Evolutionary conservation across 805 yeast genomes (phyloP), one percentile per base, ranked within the genome.

Genomic region (Lipomyces orientalis): DNA sequence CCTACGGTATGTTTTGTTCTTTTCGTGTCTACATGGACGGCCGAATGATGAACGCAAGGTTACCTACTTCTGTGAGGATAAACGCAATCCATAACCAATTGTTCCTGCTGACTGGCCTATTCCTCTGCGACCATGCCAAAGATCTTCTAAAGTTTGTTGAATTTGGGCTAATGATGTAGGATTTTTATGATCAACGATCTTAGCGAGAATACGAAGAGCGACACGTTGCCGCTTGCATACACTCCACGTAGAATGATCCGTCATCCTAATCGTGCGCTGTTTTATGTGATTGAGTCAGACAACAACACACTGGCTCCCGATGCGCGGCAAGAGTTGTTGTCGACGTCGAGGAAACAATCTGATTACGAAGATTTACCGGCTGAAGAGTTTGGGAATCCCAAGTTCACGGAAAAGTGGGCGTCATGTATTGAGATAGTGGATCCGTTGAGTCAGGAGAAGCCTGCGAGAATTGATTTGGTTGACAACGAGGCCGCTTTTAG

Each of bases 381-480:
- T 22, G 84, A 82, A 54, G 85, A 83, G n/a, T 81, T 82, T 76
- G 87, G 87, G 0, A 81, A 83, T 69, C 75, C 75, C 5, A 67
- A 66, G 5, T 67, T 56, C 4, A 61, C 60, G 0, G 76, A 76
- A 1, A 56, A 69, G 4, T 85, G 88, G 87, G 85, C 84, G 0
- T 85, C 90, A 1, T 85, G 88, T 65, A 70, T 88, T 14, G 87
- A 88, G 75, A 82, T 82, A 0, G 76, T 86, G 2, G 81, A 85
- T 39, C 74, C 77, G 0, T 71, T 71, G 1, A 71, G 74, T 2
- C 74, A 76, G 16, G 77, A 79, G 22, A 77, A 84, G 2, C 67
- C 79, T 0, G 85, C 83, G 66, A 77, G 83, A 1, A 71, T 85
- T n/a, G 85, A 85, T 62, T 75, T 88, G 14, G 76, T 77, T 0